These are phyloP conservation scores for Aspergillus panamensis DNA, from an alignment of 495 filamentous ascomycete genomes.

Conservation along the genomic window DNA sequence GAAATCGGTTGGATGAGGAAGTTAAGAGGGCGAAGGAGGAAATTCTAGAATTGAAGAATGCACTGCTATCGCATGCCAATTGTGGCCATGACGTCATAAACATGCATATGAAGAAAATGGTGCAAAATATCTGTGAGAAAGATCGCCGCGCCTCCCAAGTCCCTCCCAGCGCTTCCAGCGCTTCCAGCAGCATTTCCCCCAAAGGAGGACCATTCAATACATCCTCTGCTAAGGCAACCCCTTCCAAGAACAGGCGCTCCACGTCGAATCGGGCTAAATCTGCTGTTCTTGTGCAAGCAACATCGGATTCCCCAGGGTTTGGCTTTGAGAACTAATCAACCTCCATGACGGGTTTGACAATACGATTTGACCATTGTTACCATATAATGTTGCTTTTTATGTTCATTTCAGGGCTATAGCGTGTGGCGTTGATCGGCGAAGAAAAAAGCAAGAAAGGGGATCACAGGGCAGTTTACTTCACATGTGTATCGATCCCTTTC, in stretches of 20 bases:
- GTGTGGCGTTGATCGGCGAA: no score
- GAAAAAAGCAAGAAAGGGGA: no score
- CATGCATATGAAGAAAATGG: constrained; percentile 46
- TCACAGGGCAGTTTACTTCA: no score
- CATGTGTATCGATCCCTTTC: no score
- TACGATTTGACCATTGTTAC: not conserved
- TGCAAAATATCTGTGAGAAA: constrained; percentile 30
- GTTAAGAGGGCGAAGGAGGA: constrained; percentile 45
- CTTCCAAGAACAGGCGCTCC: no score
- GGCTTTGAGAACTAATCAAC: not conserved
- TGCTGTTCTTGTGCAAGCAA: not conserved
- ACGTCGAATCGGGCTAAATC: not conserved
- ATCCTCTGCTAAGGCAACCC: no score
- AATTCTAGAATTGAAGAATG: constrained; percentile 53
- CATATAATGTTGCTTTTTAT: not conserved
- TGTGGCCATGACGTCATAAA: constrained; percentile 56
- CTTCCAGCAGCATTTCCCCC: not conserved
- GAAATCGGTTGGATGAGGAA: not conserved
- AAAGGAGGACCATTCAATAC: not conserved
- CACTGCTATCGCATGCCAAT: constrained; percentile 56
- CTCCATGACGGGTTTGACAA: not conserved
- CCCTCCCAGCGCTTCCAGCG: not conserved
- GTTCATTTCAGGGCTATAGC: no score
- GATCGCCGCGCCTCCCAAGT: not conserved
- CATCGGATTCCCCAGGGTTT: not conserved